Conservation (phyloP, 345 rosid genomes). For the Gossypium australe region DNA sequence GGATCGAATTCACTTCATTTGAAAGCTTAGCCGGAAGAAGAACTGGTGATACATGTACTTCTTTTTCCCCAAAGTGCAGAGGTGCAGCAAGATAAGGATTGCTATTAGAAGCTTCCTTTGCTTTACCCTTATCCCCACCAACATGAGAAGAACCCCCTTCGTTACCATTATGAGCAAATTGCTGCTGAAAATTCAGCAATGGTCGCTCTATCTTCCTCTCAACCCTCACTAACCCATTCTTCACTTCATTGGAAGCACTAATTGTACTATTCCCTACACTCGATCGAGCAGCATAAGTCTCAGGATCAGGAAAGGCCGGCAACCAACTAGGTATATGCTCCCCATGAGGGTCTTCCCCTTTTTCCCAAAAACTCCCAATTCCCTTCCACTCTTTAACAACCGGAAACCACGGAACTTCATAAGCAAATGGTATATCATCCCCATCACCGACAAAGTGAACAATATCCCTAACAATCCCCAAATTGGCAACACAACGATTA, state of each 20-base stretch:
- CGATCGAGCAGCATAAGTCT: slow-evolving; percentile 23
- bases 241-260: slow-evolving; percentile 22
- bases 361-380: slow-evolving; percentile 40
- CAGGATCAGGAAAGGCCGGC: slow-evolving; percentile 60
- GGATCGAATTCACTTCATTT: slow-evolving; percentile 25
- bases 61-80: slow-evolving; percentile 53
- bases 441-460: slow-evolving; percentile 50
- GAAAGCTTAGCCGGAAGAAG: slow-evolving; percentile 42
- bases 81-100: slow-evolving; percentile 71
- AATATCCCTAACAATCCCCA: slow-evolving; percentile 56
- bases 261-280: slow-evolving; percentile 23
- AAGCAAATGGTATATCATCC: slow-evolving; percentile 57
- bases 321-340: slow-evolving; percentile 82
- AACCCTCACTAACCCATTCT: slow-evolving; percentile 26
- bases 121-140: slow-evolving; percentile 27
- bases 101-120: slow-evolving; percentile 26
- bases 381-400: slow-evolving; percentile 41
- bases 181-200: slow-evolving; percentile 33
- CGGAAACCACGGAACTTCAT: slow-evolving; percentile 57
- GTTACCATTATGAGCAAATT: slow-evolving; percentile 30
- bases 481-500: slow-evolving; percentile 55
- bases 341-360: slow-evolving; percentile 58
- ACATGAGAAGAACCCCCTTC: slow-evolving; percentile 30
- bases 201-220: slow-evolving; percentile 30
- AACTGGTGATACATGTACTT: slow-evolving; percentile 42